Evolutionary conservation across 139 green algal genomes (phyloP), one percentile per base, ranked within the genome.

Genomic region (Mesostigma viride): DNA sequence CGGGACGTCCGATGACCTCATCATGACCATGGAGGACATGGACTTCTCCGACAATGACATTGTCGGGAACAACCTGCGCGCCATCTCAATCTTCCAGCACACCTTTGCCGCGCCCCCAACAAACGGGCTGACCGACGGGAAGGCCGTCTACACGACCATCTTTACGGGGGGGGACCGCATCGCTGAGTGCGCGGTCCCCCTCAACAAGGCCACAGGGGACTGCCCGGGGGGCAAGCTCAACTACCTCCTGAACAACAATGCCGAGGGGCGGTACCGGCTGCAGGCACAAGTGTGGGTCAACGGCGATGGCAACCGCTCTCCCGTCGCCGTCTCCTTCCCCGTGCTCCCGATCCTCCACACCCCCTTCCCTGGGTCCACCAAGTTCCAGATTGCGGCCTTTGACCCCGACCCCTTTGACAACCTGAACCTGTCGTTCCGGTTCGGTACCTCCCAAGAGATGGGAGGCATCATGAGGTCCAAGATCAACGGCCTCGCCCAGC

Each of bases 351-450:
- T 70, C 3, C 59, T 58, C 14, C 22, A 45, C 11, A 31, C 56
- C 20, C 30, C 33, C 3, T 27, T 65, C 14, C 35, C 32, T 5
- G 26, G 20, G 3, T 56, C 35, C 48, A 32, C 17, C 46, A 71
- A 70, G 62, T 75, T 75, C 68, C 60, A 75, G 40, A 70, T 75
- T 24, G 62, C 68, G 30, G 68, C 68, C 17, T 69, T 57, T 20
- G 68, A 75, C 46, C 59, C 61, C 40, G 40, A 53, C 40, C 40
- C 40, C 40, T 14, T 53, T 17, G 35, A 69, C n/a, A 11, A 33
- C 3, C 51, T 64, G 14, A 53, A 32, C 3, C 60, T 75, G 36
- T 26, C 22, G 44, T 75, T 69, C 40, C 30, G 60, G n/a, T 62
- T 75, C 17, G 68, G 68, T 27, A 56, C 62, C 33, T 27, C 62